Evolutionary conservation across 2,329 filamentous ascomycete genomes (phyloP).

Genomic region (Parastagonospora nodorum): DNA sequence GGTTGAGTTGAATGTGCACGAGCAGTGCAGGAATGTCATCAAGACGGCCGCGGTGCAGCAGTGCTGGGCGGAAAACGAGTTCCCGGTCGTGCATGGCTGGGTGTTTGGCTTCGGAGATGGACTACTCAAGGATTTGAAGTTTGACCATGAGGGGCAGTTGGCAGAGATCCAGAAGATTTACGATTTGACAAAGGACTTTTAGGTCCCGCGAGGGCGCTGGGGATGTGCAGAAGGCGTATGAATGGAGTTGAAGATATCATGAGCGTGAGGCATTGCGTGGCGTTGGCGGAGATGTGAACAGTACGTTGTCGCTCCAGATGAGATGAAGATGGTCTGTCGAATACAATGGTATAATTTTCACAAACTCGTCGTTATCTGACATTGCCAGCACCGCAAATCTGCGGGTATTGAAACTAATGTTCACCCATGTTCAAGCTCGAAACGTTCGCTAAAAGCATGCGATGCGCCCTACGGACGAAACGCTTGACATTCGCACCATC

Average conservation of each 20-base stretch:
- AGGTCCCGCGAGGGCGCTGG: not conserved
- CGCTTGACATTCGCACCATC: no score
- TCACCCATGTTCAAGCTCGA: no score
- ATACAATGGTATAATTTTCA: no score
- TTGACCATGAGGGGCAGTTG: constrained; percentile 64
- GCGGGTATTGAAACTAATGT: no score
- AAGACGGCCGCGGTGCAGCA: constrained; percentile 61
- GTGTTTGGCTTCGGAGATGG: constrained; percentile 73
- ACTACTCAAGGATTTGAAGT: constrained; percentile 67
- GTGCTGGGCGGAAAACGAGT: constrained; percentile 65
- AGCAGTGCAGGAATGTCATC: constrained; percentile 46
- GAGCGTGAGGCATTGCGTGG: not conserved
- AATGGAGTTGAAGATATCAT: not conserved
- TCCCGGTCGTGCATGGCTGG: constrained; percentile 74
- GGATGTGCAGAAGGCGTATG: not conserved
- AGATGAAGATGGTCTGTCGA: no score
- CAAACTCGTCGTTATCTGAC: no score
- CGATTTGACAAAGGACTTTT: constrained; percentile 47
- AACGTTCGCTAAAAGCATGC: no score
- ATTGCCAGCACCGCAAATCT: no score
- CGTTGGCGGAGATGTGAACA: no score
- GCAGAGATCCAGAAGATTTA: constrained; percentile 68
- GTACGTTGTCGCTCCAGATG: no score
- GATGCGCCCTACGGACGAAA: no score
- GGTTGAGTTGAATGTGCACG: constrained; percentile 46